Conservation (phyloP, 805 yeast species). For the Hanseniaspora thailandica region DNA sequence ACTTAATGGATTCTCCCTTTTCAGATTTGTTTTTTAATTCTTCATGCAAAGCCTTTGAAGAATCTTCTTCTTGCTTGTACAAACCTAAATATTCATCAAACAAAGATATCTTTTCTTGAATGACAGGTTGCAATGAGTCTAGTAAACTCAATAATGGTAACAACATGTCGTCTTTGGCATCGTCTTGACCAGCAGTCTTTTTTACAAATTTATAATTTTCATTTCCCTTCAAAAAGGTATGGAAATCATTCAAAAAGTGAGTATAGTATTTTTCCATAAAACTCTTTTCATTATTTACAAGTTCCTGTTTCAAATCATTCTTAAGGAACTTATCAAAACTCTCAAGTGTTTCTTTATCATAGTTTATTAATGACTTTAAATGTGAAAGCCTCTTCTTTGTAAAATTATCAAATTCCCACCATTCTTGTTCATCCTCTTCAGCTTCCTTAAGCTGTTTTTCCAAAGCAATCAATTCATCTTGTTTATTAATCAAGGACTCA, state of each 20-base stretch:
- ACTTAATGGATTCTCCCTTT: background rate
- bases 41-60: background rate
- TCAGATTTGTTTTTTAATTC: background rate
- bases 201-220: background rate
- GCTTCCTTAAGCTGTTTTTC: conserved; percentile 36
- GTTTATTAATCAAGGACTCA: conserved; percentile 4
- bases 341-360: background rate
- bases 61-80: background rate
- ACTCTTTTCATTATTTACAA: conserved; percentile 1
- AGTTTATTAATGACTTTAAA: background rate
- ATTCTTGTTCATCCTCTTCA: conserved; percentile 27
- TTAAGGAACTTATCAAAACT: background rate
- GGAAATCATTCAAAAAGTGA: background rate
- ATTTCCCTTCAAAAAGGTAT: background rate
- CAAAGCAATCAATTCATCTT: conserved; percentile 39
- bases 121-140: conserved; percentile 3
- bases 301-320: background rate
- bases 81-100: background rate
- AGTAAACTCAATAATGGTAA: background rate
- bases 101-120: background rate
- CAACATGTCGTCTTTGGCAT: background rate
- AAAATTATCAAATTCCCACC: conserved; percentile 22
- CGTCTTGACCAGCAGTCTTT: background rate
- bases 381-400: conserved; percentile 12
- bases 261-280: conserved; percentile 2